Conservation (phyloP, 2,329 filamentous ascomycete species). For the Thielaviopsis euricoi region DNA sequence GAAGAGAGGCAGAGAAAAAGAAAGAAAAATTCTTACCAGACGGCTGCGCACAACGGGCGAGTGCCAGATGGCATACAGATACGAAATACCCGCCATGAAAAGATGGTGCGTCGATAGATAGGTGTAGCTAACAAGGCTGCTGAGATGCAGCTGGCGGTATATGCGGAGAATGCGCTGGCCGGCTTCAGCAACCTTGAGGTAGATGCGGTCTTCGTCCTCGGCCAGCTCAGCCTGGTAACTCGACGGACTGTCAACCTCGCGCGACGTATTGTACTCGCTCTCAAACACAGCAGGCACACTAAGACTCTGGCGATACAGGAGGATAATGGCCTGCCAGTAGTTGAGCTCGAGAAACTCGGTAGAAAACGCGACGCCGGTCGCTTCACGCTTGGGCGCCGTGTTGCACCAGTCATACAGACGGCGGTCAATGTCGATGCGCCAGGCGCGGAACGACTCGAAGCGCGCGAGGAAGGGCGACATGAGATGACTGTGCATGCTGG, state of each 20-base stretch:
- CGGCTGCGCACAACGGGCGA: conserved; percentile 74
- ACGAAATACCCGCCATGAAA: conserved; percentile 94
- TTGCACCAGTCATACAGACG: conserved; percentile 77
- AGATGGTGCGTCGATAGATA: conserved; percentile 91
- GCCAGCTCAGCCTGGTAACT: conserved; percentile 47
- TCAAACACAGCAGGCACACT: conserved; percentile 74
- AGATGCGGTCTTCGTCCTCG: conserved; percentile 80
- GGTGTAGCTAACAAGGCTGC: conserved; percentile 86
- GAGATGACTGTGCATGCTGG: conserved; percentile 61
- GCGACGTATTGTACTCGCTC: conserved; percentile 53
- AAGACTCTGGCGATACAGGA: conserved; percentile 84
- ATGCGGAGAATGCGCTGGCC: conserved; percentile 83
- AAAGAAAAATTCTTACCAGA: conserved; percentile 43
- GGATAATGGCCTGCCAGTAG: conserved; percentile 94
- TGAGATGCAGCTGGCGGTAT: conserved; percentile 75
- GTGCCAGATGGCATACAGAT: conserved; percentile 95
- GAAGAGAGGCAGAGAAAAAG: not conserved
- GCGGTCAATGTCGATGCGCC: conserved; percentile 75
- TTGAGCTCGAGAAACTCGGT: conserved; percentile 85
- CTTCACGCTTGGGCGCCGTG: conserved; percentile 55
- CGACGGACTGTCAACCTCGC: conserved; percentile 46
- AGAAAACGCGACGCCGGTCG: conserved; percentile 79
- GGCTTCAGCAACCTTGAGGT: conserved; percentile 86
- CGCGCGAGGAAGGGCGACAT: conserved; percentile 71
- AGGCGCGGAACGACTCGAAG: conserved; percentile 74